Conservation (phyloP, 805 yeast genomes). For the Wickerhamiella spandovensis region DNA sequence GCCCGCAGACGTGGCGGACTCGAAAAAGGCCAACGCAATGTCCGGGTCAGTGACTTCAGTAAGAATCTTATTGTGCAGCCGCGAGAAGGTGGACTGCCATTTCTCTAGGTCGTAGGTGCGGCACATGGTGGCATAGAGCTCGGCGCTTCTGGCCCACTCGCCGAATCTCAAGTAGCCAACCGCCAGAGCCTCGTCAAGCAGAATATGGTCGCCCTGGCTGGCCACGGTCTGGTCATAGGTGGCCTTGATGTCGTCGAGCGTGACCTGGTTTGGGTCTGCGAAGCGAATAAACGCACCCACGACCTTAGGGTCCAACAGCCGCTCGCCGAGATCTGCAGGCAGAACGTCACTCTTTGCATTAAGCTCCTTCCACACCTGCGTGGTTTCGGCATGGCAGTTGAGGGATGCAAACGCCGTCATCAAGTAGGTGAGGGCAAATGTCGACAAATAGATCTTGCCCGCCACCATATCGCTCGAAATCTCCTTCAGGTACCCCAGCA, state of each 20-base stretch:
- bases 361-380: constrained; percentile 15
- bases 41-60: constrained; percentile 12
- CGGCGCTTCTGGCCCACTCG: constrained; percentile 13
- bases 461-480: constrained; percentile 13
- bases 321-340: constrained; percentile 4
- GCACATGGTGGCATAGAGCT: constrained; percentile 14
- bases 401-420: constrained; percentile 17
- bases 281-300: constrained; percentile 15
- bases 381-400: constrained; percentile 12
- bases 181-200: constrained; percentile 18
- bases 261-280: constrained; percentile 15
- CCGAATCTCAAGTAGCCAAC: constrained; percentile 11
- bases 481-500: constrained; percentile 13
- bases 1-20: constrained; percentile 10
- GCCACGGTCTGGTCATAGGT: constrained; percentile 12
- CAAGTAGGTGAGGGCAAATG: constrained; percentile 15
- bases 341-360: background rate
- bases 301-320: constrained; percentile 15
- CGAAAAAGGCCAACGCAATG: constrained; percentile 14
- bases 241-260: constrained; percentile 14
- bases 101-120: constrained; percentile 8
- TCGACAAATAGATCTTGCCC: constrained; percentile 13
- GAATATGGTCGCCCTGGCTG: constrained; percentile 12
- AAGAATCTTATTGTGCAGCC: constrained; percentile 18
- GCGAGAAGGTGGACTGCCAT: constrained; percentile 9